Conservation (phyloP, 2,329 filamentous ascomycete genomes). For the Phaeosphaeria sp. region DNA sequence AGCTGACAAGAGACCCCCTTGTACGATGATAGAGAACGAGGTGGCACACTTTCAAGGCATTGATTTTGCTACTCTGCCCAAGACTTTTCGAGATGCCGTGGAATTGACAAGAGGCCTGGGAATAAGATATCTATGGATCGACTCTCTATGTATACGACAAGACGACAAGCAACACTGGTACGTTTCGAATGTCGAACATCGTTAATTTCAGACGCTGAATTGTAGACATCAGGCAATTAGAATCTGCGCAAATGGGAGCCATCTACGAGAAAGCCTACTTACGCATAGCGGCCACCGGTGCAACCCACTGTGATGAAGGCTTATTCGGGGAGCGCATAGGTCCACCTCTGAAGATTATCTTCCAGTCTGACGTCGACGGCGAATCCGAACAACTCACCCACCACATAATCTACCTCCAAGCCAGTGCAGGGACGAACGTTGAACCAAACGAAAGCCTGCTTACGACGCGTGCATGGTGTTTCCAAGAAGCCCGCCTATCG, state of each 20-base stretch:
- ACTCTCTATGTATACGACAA: background rate
- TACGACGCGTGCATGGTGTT: background rate
- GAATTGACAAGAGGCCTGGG: background rate
- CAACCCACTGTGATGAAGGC: background rate
- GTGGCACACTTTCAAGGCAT: background rate
- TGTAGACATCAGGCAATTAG: too few species aligned
- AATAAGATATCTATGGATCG: background rate
- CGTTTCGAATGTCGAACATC: too few species aligned
- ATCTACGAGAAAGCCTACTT: background rate
- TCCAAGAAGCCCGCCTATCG: background rate
- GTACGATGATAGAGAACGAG: too few species aligned
- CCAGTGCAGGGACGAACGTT: background rate
- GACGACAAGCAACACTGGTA: background rate
- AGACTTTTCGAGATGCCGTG: background rate
- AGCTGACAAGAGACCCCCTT: too few species aligned
- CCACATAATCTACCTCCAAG: background rate
- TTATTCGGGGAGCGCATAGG: background rate
- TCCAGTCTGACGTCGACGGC: background rate
- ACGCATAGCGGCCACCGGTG: background rate
- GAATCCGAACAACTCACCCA: background rate
- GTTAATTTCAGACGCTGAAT: too few species aligned
- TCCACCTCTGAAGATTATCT: background rate
- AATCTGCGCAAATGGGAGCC: background rate
- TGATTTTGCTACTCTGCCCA: background rate
- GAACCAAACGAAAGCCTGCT: background rate